Conservation (phyloP, 1,284 basidiomycete genomes). For the Malassezia dermatis region DNA sequence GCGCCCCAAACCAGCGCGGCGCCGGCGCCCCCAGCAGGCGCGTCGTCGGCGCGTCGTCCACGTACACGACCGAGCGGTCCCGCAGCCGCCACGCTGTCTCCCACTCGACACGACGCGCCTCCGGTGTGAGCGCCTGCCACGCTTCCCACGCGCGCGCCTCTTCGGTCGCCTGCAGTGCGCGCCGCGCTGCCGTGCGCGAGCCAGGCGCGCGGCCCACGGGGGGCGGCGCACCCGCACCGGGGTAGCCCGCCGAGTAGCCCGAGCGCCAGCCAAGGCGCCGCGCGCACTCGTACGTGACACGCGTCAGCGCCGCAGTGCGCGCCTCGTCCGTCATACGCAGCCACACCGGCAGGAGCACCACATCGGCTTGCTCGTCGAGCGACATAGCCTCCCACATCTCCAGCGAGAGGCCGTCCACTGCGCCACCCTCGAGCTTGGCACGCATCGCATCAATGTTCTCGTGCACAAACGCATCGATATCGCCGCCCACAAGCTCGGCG, state of each 20-base stretch:
- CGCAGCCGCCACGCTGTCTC: slow-evolving; percentile 34
- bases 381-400: slow-evolving; percentile 21
- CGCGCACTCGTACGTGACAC: slow-evolving; percentile 24
- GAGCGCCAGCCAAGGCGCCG: slow-evolving; percentile 41
- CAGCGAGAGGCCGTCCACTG: background rate
- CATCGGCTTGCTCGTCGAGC: slow-evolving; percentile 24
- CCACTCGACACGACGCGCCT: slow-evolving; percentile 27
- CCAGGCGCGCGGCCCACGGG: slow-evolving; percentile 1
- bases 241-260: slow-evolving; percentile 42
- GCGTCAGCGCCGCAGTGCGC: slow-evolving; percentile 19
- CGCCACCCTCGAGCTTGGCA: background rate
- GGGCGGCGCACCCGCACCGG: slow-evolving; percentile 12
- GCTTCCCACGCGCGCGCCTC: slow-evolving; percentile 30
- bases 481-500: slow-evolving; percentile 7
- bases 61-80: slow-evolving; percentile 37
- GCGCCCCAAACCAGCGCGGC: slow-evolving; percentile 36
- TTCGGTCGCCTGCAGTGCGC: slow-evolving; percentile 21
- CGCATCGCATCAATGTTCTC: slow-evolving; percentile 13
- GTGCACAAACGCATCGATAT: slow-evolving; percentile 15
- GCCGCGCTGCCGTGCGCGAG: slow-evolving; percentile 19
- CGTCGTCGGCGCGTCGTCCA: slow-evolving; percentile 38
- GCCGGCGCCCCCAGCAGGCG: slow-evolving; percentile 20
- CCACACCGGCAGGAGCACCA: slow-evolving; percentile 24
- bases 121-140: slow-evolving; percentile 26
- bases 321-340: slow-evolving; percentile 14